Evolutionary conservation across 2,329 filamentous ascomycete genomes (phyloP), one percentile per base, ranked within the genome.

Genomic region (Juglanconis oblonga): DNA sequence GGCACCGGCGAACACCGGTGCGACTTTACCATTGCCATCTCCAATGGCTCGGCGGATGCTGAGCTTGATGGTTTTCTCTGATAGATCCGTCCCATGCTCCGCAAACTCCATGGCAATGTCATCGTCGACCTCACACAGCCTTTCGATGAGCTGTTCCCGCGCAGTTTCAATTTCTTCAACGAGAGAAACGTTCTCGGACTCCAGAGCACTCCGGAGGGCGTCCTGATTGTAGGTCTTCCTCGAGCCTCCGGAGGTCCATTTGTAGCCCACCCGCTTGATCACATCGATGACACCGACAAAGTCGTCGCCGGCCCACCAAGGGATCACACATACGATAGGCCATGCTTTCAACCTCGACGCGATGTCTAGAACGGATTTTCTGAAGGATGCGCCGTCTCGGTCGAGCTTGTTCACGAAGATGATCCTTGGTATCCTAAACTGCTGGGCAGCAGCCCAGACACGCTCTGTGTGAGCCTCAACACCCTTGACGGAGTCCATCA

Each of bases 381-480:
- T 88, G 77, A 98, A 98, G 0, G 83, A 86, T 13, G 91, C 91
- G 9, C 91, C 91, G 64, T 91, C 89, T 44, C 91, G 86, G 71
- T 96, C 91, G 2, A 95, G 82, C 72, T 96, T 96, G 76, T 96
- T 96, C 67, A 95, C 83, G 65, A 88, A 94, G 52, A 92, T 81
- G 58, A 95, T 85, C 36, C 92, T 83, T 0, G 95, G 95, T 45
- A 98, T 96, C 29, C 81, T 82, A 71, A 96, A 96, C 50, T 88
- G 86, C 55, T 90, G 91, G 6, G 95, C 93, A 64, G 97, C 95
- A 13, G 85, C 82, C 95, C 95, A 99, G 3, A 99, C 95, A 67
- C 96, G 89, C 72, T 99, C 95, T 0, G 95, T 98, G 72, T 98
- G 95, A 1, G 95, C 94, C 74, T 99, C 95, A 29, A 99, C 95